Conservation (phyloP, 2,329 filamentous ascomycete species). For the Stemphylium beticola region DNA sequence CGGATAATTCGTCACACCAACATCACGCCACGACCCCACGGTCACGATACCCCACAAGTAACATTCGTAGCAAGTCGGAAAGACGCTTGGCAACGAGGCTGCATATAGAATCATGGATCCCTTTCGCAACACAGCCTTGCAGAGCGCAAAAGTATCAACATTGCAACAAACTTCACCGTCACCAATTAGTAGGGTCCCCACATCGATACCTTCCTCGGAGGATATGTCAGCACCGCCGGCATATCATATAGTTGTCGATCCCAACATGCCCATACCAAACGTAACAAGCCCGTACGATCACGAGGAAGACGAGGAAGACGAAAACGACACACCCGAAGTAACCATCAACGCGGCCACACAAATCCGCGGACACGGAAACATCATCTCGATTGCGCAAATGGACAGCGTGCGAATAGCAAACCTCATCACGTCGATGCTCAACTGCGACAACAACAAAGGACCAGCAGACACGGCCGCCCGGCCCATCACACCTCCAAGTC, state of each 20-base stretch:
- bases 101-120: slow-evolving; percentile 29
- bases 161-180: slow-evolving; percentile 2
- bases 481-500: slow-evolving; percentile 4
- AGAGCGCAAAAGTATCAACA: slow-evolving; percentile 29
- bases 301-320: slow-evolving; percentile 26
- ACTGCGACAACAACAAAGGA: slow-evolving; percentile 3
- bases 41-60: slow-evolving; percentile 25
- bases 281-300: slow-evolving; percentile 28
- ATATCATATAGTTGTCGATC: slow-evolving; percentile 39
- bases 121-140: slow-evolving; percentile 23
- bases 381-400: slow-evolving; percentile 42
- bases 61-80: background rate
- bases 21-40: slow-evolving; percentile 40
- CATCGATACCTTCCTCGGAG: slow-evolving; percentile 7
- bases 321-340: slow-evolving; percentile 35
- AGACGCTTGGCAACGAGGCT: background rate
- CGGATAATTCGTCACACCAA: slow-evolving; percentile 35
- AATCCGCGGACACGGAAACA: slow-evolving; percentile 43
- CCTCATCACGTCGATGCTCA: slow-evolving; percentile 31
- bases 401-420: slow-evolving; percentile 38
- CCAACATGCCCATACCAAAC: slow-evolving; percentile 25
- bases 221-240: slow-evolving; percentile 39
- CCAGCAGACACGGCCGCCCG: background rate
- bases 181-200: background rate
- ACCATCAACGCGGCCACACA: slow-evolving; percentile 45